These are phyloP conservation scores for Pythium volutum DNA, from an alignment of 352 stramenopile genomes.

Conservation along the genomic window DNA sequence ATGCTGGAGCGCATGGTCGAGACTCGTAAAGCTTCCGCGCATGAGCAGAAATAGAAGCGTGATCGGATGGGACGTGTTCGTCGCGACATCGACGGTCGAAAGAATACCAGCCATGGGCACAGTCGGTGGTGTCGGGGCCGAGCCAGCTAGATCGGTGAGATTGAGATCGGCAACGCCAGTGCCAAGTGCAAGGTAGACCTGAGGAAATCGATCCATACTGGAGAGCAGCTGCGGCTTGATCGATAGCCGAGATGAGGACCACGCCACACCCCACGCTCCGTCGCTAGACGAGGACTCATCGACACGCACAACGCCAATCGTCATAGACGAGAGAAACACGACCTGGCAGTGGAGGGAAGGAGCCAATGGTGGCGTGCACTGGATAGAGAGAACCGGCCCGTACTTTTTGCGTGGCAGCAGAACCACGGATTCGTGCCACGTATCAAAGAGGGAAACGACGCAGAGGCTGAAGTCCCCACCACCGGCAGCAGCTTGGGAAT, in stretches of 20 bases:
- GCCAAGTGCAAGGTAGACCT: conserved; percentile 42
- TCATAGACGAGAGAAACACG: conserved; percentile 60
- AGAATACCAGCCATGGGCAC: neutral
- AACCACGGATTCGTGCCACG: conserved; percentile 51
- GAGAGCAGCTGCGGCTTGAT: conserved; percentile 47
- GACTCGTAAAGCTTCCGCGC: conserved; percentile 57
- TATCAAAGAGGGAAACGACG: conserved; percentile 50
- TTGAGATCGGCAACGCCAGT: conserved; percentile 58
- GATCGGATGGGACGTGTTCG: conserved; percentile 45
- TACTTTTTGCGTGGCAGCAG: conserved; percentile 55
- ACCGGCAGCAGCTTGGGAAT: neutral
- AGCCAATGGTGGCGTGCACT: conserved; percentile 61
- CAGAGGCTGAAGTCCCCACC: conserved; percentile 38
- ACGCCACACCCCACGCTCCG: conserved; percentile 56
- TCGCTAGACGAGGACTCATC: conserved; percentile 30
- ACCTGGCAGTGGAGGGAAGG: conserved; percentile 51
- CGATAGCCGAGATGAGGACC: conserved; percentile 60
- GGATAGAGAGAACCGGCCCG: conserved; percentile 49
- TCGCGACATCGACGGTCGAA: conserved; percentile 8
- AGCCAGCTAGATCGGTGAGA: conserved; percentile 36
- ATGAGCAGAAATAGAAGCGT: conserved; percentile 69
- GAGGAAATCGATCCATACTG: conserved; percentile 50
- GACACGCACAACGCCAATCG: conserved; percentile 59
- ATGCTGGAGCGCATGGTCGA: conserved; percentile 53
- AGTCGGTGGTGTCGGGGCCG: neutral